Evolutionary conservation across 139 green algal genomes (phyloP).

Genomic region (Coccomyxa sp.): DNA sequence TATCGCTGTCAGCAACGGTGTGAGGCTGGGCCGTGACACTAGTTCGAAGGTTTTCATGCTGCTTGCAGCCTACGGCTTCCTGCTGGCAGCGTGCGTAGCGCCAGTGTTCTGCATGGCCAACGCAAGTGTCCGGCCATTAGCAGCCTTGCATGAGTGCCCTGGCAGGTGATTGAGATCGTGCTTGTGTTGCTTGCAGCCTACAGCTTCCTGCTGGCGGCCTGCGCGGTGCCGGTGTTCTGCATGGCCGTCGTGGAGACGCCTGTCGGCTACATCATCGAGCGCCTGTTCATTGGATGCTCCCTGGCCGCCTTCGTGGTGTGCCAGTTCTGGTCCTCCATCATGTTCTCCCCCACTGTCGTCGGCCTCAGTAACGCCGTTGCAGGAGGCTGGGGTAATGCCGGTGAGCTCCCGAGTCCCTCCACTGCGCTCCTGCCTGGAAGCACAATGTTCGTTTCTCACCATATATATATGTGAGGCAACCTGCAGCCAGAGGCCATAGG

Average conservation of each 20-base stretch:
- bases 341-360: constrained; percentile 89
- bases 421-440: too few species aligned
- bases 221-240: constrained; percentile 62
- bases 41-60: too few species aligned
- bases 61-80: too few species aligned
- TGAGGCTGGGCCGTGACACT: too few species aligned
- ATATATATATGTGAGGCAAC: too few species aligned
- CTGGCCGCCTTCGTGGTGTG: constrained; percentile 85
- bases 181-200: constrained; percentile 19
- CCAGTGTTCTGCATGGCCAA: too few species aligned
- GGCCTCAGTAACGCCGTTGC: constrained; percentile 85
- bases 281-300: constrained; percentile 79
- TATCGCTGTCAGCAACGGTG: too few species aligned
- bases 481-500: too few species aligned
- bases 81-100: too few species aligned
- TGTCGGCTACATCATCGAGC: constrained; percentile 62
- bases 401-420: constrained; percentile 7
- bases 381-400: constrained; percentile 88
- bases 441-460: too few species aligned
- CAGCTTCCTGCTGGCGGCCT: constrained; percentile 56
- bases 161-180: not conserved
- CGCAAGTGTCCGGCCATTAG: too few species aligned
- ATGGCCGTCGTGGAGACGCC: constrained; percentile 50
- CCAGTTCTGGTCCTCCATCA: constrained; percentile 83
- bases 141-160: too few species aligned